Percentiles rank a stretch among this genome's conserved stretches.
These are phyloP conservation scores for Penicillium mononematosum DNA, from an alignment of 495 filamentous ascomycete species.

Conservation along the genomic window DNA sequence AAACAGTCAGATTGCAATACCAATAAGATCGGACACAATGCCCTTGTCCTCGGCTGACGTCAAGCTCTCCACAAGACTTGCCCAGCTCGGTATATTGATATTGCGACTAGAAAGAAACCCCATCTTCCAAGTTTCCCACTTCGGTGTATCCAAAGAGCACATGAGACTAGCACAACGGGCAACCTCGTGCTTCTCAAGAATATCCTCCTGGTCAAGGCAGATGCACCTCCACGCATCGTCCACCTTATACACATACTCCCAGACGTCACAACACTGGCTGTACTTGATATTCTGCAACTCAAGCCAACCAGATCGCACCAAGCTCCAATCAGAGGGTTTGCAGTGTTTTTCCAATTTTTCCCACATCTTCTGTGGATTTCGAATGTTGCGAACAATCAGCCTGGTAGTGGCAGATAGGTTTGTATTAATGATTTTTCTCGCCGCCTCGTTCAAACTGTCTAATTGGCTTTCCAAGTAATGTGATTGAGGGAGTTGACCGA, in stretches of 20 bases:
- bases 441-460: background rate
- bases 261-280: conserved; percentile 1
- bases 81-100: background rate
- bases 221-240: conserved; percentile 10
- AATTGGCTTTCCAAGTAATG: conserved; percentile 1
- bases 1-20: conserved; percentile 4
- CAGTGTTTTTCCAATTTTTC: conserved; percentile 8
- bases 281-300: conserved; percentile 5
- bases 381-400: conserved; percentile 6
- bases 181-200: conserved; percentile 2
- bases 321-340: conserved; percentile 7
- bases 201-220: conserved; percentile 5
- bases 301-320: conserved; percentile 3
- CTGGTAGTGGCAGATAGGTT: conserved; percentile 2
- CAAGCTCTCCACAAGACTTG: background rate
- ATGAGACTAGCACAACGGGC: conserved; percentile 6
- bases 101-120: background rate
- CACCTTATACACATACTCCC: conserved; percentile 8
- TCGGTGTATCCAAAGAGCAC: conserved; percentile 1
- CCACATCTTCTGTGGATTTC: conserved; percentile 7
- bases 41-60: conserved; percentile 1
- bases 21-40: background rate
- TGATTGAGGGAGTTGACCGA: background rate
- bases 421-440: background rate
- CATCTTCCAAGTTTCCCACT: conserved; percentile 12